Conservation (phyloP, 2,329 filamentous ascomycete species). For the Alternaria consortialis region DNA sequence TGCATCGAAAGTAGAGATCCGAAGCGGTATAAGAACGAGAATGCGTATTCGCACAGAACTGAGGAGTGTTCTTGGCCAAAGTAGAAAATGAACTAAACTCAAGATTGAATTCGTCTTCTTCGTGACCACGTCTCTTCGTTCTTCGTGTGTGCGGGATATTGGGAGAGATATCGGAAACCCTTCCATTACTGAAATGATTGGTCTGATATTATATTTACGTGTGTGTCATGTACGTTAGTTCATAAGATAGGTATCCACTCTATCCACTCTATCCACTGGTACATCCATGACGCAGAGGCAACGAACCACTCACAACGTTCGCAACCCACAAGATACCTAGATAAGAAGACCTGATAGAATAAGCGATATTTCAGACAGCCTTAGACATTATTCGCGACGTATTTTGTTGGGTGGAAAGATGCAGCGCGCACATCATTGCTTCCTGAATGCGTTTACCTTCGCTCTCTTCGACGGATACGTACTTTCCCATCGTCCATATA, state of each 20-base stretch:
- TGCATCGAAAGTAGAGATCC: conserved; percentile 13
- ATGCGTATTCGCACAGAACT: conserved; percentile 9
- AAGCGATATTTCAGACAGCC: too few species aligned
- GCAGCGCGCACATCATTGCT: neutral
- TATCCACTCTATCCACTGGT: neutral
- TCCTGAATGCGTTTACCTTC: too few species aligned
- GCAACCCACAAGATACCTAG: neutral
- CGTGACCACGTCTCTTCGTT: too few species aligned
- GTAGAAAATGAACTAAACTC: neutral
- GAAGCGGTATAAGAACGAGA: neutral
- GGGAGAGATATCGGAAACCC: neutral
- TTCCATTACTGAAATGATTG: neutral
- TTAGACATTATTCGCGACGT: too few species aligned
- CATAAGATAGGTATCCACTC: too few species aligned
- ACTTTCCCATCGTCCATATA: too few species aligned
- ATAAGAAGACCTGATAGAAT: neutral
- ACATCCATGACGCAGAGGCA: neutral
- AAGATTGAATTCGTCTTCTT: neutral
- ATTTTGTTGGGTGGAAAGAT: neutral
- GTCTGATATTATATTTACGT: neutral
- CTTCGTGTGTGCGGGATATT: neutral
- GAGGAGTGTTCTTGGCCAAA: conserved; percentile 8
- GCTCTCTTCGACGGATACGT: too few species aligned
- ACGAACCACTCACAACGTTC: neutral
- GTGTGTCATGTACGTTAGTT: neutral